phyloP scores from a whole-genome alignment of 148 eudicot species.

The Tetragonia tetragonoides region DNA sequence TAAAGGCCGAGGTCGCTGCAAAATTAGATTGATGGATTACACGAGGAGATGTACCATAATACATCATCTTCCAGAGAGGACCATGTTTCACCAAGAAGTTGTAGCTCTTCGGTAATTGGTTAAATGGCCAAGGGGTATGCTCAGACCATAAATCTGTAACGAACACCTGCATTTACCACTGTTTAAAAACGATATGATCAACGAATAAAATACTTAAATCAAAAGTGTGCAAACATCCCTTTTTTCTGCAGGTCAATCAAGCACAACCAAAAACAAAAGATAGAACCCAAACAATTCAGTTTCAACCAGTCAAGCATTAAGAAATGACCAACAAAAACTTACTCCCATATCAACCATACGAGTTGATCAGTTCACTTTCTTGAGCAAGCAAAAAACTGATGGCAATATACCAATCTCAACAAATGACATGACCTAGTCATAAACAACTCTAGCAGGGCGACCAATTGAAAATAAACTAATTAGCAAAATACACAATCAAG shows the following conservation, averaged over 20 bases:
- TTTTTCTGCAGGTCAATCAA: slow-evolving; percentile 9
- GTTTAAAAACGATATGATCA: slow-evolving; percentile 42
- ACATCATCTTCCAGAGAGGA: slow-evolving; percentile 83
- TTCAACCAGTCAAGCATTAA: not conserved
- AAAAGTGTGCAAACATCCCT: slow-evolving; percentile 17
- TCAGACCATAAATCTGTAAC: slow-evolving; percentile 95
- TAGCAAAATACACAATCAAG: not conserved
- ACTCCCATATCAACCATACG: not conserved
- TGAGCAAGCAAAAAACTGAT: not conserved
- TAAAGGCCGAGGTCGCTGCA: slow-evolving; percentile 93
- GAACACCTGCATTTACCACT: slow-evolving; percentile 75
- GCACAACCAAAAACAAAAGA: not conserved
- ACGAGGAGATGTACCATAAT: slow-evolving; percentile 87
- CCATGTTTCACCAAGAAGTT: slow-evolving; percentile 95
- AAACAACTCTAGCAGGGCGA: not conserved
- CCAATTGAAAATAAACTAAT: not conserved
- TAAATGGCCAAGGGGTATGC: slow-evolving; percentile 98
- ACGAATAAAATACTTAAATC: slow-evolving; percentile 23
- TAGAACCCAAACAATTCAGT: no score
- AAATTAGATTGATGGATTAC: slow-evolving; percentile 90
- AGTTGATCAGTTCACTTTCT: not conserved
- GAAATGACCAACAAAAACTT: slow-evolving; percentile 1
- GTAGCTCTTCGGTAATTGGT: slow-evolving; percentile 93
- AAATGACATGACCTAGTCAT: not conserved
- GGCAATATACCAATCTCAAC: not conserved